Conservation (phyloP, 352 stramenopile genomes). For the Poterioochromonas sp. region DNA sequence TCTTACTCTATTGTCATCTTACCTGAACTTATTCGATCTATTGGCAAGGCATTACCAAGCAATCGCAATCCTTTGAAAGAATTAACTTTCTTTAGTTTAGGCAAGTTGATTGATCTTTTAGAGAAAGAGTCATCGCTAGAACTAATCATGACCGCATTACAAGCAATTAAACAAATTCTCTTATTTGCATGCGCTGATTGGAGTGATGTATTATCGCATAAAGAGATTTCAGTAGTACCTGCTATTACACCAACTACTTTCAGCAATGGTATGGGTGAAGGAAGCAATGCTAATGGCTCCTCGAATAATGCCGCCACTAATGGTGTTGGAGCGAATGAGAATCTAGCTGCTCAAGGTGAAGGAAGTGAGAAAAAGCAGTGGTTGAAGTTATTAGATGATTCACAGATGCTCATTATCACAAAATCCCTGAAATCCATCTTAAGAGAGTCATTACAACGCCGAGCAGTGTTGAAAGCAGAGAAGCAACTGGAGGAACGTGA, state of each 20-base stretch:
- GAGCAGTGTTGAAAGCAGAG: constrained; percentile 9
- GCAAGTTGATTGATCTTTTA: not conserved
- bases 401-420: not conserved
- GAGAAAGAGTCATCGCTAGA: not conserved
- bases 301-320: too few relatives aligned
- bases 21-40: not conserved
- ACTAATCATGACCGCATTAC: constrained; percentile 17
- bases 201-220: too few relatives aligned
- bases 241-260: too few relatives aligned
- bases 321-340: too few relatives aligned
- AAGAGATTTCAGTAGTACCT: too few relatives aligned
- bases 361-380: not conserved
- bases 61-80: not conserved
- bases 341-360: too few relatives aligned
- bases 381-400: not conserved
- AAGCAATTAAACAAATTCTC: not conserved
- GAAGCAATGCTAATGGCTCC: too few relatives aligned
- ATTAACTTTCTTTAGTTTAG: not conserved
- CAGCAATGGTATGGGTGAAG: too few relatives aligned
- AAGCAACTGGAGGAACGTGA: not conserved
- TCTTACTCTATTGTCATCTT: not conserved
- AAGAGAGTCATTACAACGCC: not conserved
- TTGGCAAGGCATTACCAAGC: not conserved
- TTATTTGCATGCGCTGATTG: constrained; percentile 17
- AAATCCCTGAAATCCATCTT: not conserved